Conservation (phyloP, 2,329 filamentous ascomycete genomes). For the Pyricularia grisea region DNA sequence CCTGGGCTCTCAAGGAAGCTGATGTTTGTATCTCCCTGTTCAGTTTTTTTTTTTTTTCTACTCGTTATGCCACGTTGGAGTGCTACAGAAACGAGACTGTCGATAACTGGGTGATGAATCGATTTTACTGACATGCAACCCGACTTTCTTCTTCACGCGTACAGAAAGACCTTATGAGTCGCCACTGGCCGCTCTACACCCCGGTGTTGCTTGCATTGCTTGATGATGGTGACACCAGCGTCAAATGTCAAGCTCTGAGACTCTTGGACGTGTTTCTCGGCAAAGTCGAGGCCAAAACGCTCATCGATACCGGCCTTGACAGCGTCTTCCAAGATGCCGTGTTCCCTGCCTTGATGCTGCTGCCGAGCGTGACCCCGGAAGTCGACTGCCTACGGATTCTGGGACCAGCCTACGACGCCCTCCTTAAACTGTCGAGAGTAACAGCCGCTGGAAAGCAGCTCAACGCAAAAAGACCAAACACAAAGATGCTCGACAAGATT, state of each 20-base stretch:
- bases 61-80: background rate
- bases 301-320: slow-evolving; percentile 55
- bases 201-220: slow-evolving; percentile 61
- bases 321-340: slow-evolving; percentile 60
- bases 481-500: slow-evolving; percentile 40
- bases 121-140: background rate
- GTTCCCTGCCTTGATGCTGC: slow-evolving; percentile 62
- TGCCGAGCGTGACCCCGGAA: slow-evolving; percentile 70
- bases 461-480: background rate
- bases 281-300: slow-evolving; percentile 39
- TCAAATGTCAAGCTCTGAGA: slow-evolving; percentile 46
- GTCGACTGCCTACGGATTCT: slow-evolving; percentile 59
- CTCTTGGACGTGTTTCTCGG: slow-evolving; percentile 45
- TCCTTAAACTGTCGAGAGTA: slow-evolving; percentile 46
- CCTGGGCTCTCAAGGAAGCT: slow-evolving; percentile 48
- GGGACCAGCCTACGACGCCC: slow-evolving; percentile 52
- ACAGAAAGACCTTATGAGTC: slow-evolving; percentile 33
- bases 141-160: background rate
- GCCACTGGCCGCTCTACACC: slow-evolving; percentile 58
- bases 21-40: slow-evolving; percentile 30
- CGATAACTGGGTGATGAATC: too few species aligned
- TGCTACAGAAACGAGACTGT: background rate
- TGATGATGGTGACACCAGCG: slow-evolving; percentile 48
- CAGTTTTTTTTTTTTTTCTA: background rate
- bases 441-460: slow-evolving; percentile 8